Evolutionary conservation across 2,329 filamentous ascomycete species (phyloP).

Genomic region (Aspergillus versicolor): DNA sequence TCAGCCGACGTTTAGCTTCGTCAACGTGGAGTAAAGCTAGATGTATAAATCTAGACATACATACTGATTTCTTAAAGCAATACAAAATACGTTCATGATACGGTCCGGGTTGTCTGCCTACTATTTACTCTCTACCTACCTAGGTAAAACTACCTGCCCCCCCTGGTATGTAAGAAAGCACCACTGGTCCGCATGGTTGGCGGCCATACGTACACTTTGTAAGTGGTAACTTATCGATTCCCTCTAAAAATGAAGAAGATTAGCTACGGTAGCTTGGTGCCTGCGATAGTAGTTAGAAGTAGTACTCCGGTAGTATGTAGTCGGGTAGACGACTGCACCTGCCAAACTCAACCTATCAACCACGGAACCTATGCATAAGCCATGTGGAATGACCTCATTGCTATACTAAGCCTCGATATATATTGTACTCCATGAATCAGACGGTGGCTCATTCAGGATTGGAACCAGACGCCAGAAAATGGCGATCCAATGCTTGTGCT

Average conservation of each 20-base stretch:
- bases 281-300: too few relatives aligned
- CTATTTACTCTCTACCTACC: too few relatives aligned
- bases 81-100: not conserved
- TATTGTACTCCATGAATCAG: not conserved
- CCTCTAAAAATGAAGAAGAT: too few relatives aligned
- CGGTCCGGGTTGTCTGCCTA: too few relatives aligned
- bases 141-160: too few relatives aligned
- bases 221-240: too few relatives aligned
- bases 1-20: slow-evolving; percentile 77
- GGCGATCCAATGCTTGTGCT: not conserved
- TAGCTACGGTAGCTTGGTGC: too few relatives aligned
- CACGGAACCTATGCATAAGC: not conserved
- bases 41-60: not conserved
- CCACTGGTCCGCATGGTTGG: too few relatives aligned
- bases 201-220: too few relatives aligned
- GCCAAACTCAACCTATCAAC: not conserved
- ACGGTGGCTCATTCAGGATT: not conserved
- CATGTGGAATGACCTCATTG: slow-evolving; percentile 6
- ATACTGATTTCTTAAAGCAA: not conserved
- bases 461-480: not conserved
- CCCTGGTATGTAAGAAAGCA: too few relatives aligned
- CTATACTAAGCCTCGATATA: not conserved
- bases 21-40: slow-evolving; percentile 61
- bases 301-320: too few relatives aligned
- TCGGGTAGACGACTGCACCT: too few relatives aligned